These are phyloP conservation scores for Trichoderma hamatum DNA, from an alignment of 2,329 filamentous ascomycete species.

Conservation along the genomic window DNA sequence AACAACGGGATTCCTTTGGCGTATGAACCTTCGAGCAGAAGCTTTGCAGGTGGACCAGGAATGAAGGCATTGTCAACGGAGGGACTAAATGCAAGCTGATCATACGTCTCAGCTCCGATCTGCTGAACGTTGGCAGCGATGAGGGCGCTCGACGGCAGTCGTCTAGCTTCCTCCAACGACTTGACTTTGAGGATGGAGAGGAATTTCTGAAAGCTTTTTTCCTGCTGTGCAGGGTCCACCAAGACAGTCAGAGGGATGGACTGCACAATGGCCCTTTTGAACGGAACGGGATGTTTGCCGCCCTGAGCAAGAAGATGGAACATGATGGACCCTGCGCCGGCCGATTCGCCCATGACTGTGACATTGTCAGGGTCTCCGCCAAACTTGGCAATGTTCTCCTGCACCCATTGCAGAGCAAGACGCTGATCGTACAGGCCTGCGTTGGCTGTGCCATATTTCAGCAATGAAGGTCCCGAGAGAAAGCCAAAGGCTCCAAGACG, in stretches of 20 bases:
- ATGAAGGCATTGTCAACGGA: not conserved
- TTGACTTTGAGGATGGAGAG: not conserved
- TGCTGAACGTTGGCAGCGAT: not conserved
- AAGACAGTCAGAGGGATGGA: not conserved
- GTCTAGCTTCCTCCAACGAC: not conserved
- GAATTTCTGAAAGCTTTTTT: not conserved
- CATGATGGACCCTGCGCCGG: constrained; percentile 5
- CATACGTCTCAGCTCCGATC: not conserved
- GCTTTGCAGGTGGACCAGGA: not conserved
- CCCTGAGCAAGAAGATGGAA: not conserved
- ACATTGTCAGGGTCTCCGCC: not conserved
- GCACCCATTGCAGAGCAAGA: constrained; percentile 60
- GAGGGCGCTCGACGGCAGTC: not conserved
- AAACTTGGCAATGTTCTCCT: constrained; percentile 43
- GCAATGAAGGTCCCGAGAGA: constrained; percentile 56
- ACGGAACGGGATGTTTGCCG: not conserved
- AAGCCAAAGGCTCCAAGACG: constrained; percentile 63
- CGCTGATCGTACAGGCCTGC: constrained; percentile 63
- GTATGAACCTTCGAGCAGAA: not conserved
- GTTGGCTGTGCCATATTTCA: constrained; percentile 57
- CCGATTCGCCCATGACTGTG: not conserved
- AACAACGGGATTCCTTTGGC: not conserved
- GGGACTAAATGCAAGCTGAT: not conserved
- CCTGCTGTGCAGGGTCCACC: not conserved
- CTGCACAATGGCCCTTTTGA: not conserved